Conservation (phyloP, 2,329 filamentous ascomycete species). For the Calonectria ilicicola region DNA sequence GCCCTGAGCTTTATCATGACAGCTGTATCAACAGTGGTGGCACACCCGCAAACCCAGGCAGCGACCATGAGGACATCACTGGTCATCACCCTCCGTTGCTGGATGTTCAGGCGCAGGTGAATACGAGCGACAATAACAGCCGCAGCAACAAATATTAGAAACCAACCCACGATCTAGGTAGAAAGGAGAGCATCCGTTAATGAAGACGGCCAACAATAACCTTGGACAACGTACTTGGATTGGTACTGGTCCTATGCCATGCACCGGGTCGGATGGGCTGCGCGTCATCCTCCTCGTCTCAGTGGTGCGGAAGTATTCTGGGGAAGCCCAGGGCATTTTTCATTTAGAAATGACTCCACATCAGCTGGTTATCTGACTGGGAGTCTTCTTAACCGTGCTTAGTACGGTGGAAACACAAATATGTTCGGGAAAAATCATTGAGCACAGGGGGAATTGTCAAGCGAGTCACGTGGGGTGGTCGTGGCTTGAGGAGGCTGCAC, state of each 20-base stretch:
- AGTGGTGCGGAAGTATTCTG: too few species aligned
- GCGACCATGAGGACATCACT: constrained; percentile 19
- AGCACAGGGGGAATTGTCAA: too few species aligned
- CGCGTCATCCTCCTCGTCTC: too few species aligned
- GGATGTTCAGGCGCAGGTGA: constrained; percentile 28
- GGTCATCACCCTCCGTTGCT: constrained; percentile 19
- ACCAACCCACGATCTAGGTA: not conserved
- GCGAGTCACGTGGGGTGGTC: too few species aligned
- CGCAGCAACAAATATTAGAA: not conserved
- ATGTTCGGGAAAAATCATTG: too few species aligned
- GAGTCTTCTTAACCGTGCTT: too few species aligned
- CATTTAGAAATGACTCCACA: too few species aligned
- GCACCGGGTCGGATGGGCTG: not conserved
- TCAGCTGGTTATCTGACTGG: too few species aligned
- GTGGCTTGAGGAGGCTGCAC: too few species aligned
- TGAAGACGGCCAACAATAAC: not conserved
- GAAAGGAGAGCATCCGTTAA: not conserved
- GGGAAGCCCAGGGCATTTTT: too few species aligned
- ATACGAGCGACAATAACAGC: constrained; percentile 24
- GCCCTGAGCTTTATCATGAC: constrained; percentile 15
- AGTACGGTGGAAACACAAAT: too few species aligned
- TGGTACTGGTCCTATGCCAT: not conserved
- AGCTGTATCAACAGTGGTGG: not conserved
- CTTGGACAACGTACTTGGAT: not conserved
- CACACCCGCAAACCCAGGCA: constrained; percentile 21